Evolutionary conservation across 345 rosid species (phyloP), one percentile per base, ranked within the genome.

Genomic region (Citrus sinensis): DNA sequence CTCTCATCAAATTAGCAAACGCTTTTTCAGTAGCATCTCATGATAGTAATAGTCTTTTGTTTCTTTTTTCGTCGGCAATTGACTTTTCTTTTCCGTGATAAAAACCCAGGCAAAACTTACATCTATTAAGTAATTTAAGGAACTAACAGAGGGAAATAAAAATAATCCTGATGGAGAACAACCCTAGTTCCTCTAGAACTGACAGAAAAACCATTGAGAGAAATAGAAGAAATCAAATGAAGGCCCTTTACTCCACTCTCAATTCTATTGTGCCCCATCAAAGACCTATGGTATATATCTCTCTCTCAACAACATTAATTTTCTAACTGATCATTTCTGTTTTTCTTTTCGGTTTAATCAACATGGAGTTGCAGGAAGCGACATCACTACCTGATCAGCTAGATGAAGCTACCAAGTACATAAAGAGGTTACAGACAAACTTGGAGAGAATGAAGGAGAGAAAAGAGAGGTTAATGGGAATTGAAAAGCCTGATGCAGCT

Each of bases 221-320:
- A 77, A 89, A 90, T 27, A 77, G 96, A 68, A 92, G 96, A 79
- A 90, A 80, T 82, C 91, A 87, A 46, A 90, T 89, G 96, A 92
- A 89, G 76, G 71, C 74, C 72, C 91, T 92, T 55, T 83, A 81
- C 84, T 74, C 85, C 83, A 37, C 80, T 59, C 96, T 92, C 67
- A 74, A 80, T 61, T 85, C 92, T 58, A 89, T 92, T 49, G 76
- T 92, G 6, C 88, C 89, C 22, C 89, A 67, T 34, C 83, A 81
- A 14, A 72, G 34, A 76, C 76, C 90, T 69, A 75, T 68, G 87
- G 83, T 89, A 68, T 30, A 3, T 25, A 42, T 82, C 5, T 35
- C 40, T 82, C 22, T 54, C 75, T 69, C 69, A 17, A 16, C 4
- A 5, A 5, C 67, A 30, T 58, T 77, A 24, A 27, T 46, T 46